Evolutionary conservation across 1,139 yeast genomes (phyloP).

Genomic region (Groenewaldozyma sp.): DNA sequence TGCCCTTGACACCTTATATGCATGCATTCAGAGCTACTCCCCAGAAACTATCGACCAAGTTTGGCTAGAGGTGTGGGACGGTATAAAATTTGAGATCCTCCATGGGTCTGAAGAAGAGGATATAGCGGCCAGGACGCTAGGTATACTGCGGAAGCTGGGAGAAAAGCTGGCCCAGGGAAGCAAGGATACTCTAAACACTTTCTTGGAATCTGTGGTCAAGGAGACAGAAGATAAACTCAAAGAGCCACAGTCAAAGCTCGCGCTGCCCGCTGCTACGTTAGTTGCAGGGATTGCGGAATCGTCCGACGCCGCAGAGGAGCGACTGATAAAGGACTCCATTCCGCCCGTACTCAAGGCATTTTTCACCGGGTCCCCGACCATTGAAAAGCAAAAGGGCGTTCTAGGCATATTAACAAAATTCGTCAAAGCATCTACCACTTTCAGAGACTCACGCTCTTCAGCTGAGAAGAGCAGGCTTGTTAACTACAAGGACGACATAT

Average conservation of each 20-base stretch:
- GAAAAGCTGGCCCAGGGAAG: slow-evolving; percentile 24
- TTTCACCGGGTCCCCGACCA: slow-evolving; percentile 28
- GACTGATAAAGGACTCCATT: slow-evolving; percentile 34
- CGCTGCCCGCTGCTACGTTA: slow-evolving; percentile 25
- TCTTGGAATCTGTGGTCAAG: slow-evolving; percentile 31
- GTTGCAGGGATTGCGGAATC: slow-evolving; percentile 47
- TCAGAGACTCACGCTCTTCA: no score
- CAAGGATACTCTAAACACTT: slow-evolving; percentile 16
- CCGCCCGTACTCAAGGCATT: slow-evolving; percentile 30
- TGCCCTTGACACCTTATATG: slow-evolving; percentile 52
- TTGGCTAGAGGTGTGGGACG: slow-evolving; percentile 80
- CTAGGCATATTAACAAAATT: slow-evolving; percentile 45
- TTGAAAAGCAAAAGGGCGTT: slow-evolving; percentile 50
- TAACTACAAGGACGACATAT: slow-evolving; percentile 52
- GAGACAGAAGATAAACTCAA: slow-evolving; percentile 53
- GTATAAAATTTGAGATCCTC: slow-evolving; percentile 75
- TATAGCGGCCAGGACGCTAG: slow-evolving; percentile 37
- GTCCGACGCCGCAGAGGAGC: slow-evolving; percentile 37
- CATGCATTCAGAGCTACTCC: slow-evolving; percentile 48
- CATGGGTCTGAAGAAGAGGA: slow-evolving; percentile 56
- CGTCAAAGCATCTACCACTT: slow-evolving; percentile 20
- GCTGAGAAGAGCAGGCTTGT: slow-evolving; percentile 5
- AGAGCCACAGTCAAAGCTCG: slow-evolving; percentile 42
- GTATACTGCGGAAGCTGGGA: slow-evolving; percentile 39
- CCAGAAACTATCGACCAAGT: slow-evolving; percentile 37